phyloP scores from a whole-genome alignment of 257 asterid species.

The Solanum acaule region DNA sequence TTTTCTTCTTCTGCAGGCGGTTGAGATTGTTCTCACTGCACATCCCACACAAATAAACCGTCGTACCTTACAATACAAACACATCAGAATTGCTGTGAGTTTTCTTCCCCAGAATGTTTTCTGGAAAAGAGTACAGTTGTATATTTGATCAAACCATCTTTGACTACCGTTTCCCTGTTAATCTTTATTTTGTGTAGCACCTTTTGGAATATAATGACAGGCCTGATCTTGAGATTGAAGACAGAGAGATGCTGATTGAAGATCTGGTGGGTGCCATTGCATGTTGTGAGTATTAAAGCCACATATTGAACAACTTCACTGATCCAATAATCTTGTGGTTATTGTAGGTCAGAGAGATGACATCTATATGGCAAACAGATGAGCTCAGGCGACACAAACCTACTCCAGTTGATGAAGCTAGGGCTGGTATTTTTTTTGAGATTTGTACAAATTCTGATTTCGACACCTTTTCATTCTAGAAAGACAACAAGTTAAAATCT shows the following conservation, averaged over 20 bases:
- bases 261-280: conserved; percentile 60
- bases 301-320: neutral
- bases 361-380: conserved; percentile 97
- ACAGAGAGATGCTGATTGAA: conserved; percentile 84
- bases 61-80: conserved; percentile 91
- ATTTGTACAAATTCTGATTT: neutral
- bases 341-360: conserved; percentile 78
- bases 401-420: conserved; percentile 98
- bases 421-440: conserved; percentile 60
- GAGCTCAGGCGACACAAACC: conserved; percentile 97
- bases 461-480: neutral
- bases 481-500: neutral
- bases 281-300: neutral
- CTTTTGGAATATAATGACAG: conserved; percentile 85
- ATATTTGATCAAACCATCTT: neutral
- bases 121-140: neutral
- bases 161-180: neutral
- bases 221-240: conserved; percentile 80
- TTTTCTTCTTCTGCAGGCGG: conserved; percentile 40
- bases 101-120: neutral
- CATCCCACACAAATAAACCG: conserved; percentile 97
- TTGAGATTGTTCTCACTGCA: conserved; percentile 98
- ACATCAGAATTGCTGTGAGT: conserved; percentile 81
- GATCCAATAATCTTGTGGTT: conserved; percentile 1
- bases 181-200: conserved; percentile 46